Percentiles rank a stretch among this genome's conserved stretches.
Conservation (phyloP, 768 basidiomycete species). For the Suillus decipiens region DNA sequence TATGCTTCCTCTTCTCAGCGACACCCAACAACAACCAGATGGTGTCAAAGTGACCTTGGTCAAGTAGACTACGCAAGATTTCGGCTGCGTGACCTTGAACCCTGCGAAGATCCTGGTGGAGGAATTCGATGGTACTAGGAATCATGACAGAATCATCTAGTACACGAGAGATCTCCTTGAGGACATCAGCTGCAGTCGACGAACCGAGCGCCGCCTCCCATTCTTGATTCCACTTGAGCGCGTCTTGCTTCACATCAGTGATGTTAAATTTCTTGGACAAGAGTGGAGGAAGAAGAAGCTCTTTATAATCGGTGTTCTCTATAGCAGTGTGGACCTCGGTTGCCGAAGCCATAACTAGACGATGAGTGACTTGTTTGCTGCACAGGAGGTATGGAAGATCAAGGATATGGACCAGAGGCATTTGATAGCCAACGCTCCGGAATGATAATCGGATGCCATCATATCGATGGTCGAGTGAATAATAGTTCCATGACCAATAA, state of each 20-base stretch:
- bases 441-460: not conserved
- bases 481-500: not conserved
- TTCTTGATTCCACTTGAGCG: constrained; percentile 21
- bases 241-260: constrained; percentile 15
- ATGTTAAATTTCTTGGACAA: constrained; percentile 7
- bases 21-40: constrained; percentile 21
- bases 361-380: not conserved
- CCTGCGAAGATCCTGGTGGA: constrained; percentile 8
- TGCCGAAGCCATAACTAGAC: not conserved
- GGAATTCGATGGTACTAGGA: not conserved
- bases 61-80: not conserved
- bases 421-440: not conserved
- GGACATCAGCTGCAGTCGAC: constrained; percentile 14
- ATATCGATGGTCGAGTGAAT: not conserved
- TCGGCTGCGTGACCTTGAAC: not conserved
- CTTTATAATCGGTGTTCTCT: not conserved
- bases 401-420: not conserved
- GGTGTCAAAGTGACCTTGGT: constrained; percentile 10
- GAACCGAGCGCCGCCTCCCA: constrained; percentile 20
- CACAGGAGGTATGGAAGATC: not conserved
- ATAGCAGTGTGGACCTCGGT: not conserved
- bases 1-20: constrained; percentile 14
- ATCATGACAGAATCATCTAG: not conserved
- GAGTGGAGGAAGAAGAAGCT: not conserved
- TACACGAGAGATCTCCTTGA: constrained; percentile 7